Evolutionary conservation across 352 stramenopile species (phyloP), one percentile per base, ranked within the genome.

Genomic region (Phytophthora megakarya): DNA sequence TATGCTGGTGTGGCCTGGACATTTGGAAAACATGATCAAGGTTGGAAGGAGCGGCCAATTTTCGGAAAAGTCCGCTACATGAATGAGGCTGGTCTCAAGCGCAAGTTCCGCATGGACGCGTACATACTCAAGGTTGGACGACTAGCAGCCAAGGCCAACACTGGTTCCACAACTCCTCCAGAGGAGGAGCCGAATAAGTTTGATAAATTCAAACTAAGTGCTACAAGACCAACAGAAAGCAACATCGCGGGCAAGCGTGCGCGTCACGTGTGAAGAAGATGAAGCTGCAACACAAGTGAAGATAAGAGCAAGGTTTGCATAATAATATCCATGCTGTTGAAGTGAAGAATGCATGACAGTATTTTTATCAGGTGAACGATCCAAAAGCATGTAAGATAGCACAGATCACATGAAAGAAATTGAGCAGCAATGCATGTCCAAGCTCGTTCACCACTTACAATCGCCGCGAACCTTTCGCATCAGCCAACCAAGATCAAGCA

Each of bases 11-110:
- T 95, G 42, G 87, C 85, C 19, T 95, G 87, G 87, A 82, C 73
- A 2, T 95, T 95, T 70, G 87, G 84, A 15, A 98, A 99, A 48
- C 97, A 99, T 72, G 98, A 99, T 72, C 95, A 98, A 82, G 96
- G 96, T 33, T 98, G 88, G 96, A 98, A 89, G 53, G 96, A 99
- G 73, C 84, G 96, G 5, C 70, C 84, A 4, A 88, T 99, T 40
- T 99, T 99, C 83, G 97, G 98, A 44, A 99, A 99, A 75, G 98
- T 99, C 60, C 86, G 97, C 47, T 99, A 95, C 74, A 99, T 99
- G 97, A 99, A 99, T 75, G 98, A 99, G 73, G 80, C 87, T 22
- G 97, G 97, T 37, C 98, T 98, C 67, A 98, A 98, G 73, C 89
- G 97, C 38, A 99, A 99, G 78, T 99, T 99, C 71, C 89, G 97